Evolutionary conservation across 2,329 filamentous ascomycete genomes (phyloP), one percentile per base, ranked within the genome.

Genomic region (Westerdykella ornata): DNA sequence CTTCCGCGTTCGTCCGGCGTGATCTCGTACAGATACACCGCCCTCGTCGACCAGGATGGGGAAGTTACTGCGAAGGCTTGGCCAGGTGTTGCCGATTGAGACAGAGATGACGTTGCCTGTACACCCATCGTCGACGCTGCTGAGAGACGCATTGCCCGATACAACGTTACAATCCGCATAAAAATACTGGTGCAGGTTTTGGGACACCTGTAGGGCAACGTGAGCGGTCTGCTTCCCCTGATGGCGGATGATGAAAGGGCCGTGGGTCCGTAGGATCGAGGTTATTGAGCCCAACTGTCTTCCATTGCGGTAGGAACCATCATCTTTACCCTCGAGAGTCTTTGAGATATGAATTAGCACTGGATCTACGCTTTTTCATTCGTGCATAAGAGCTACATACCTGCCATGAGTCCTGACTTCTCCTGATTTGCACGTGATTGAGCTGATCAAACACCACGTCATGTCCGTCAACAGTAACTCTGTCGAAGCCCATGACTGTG

Each of bases 161-260:
- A 60, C 38, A 37, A 78, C 68, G 6, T 62, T 49, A 2, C 72
- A 64, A 49, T 79, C 76, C 14, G 75, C 76, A 37, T 64, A 68
- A 56, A 76, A 77, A 51, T 80, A 80, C 52, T 80, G 76, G 45
- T 73, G 68, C 3, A 80, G 61, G 49, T 79, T 80, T 22, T 75
- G 71, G 18, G 76, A 75, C 31, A 77, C 68, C 47, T 80, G 76
- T 4, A 78, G 52, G 1, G 75, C 75, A 32, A 73, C 50, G 15
- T 59, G 49, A 9, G 52, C 54, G 6, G 56, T 58, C 12, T 61
- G 45, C 12, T 52, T 42, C 15, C 52, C 63, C 40, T 50, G 41
- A 37, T 57, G 60, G 39, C 60, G 53, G 30, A 79, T 72, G 1
- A 60, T 56, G 42, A 79, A 72, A 2, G 56, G 50, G 8, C 70